Evolutionary conservation across 73 alveolate species (phyloP), one percentile per base, ranked within the genome.

Genomic region (Paramecium biaurelia): DNA sequence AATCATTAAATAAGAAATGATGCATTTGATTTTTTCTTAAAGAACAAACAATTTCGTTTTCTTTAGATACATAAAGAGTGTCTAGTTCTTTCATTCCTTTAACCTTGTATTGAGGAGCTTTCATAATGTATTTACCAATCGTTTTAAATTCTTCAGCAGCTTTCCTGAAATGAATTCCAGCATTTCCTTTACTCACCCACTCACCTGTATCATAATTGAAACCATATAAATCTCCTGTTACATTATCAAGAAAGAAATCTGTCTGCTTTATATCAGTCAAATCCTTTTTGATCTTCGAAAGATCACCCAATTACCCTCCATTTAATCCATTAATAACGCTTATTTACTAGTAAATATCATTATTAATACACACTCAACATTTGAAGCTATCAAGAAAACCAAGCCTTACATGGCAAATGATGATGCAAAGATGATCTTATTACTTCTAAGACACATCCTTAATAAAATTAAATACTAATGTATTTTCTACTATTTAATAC

Each of bases 171-270:
- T 98, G 99, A 70, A 98, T 74, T 30, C 99, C 99, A 58, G 95
- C 95, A 94, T 98, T 98, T 85, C 98, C 98, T 38, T 92, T 74
- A 23, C 99, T 98, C 11, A 93, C 93, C 99, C 99, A 98, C 58
- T 92, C 93, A 21, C 95, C 93, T 24, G 92, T 94, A 42, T 92
- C 97, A 38, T 89, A 84, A 35, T 94, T 89, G 88, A 95, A 98
- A 57, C 93, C 97, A 74, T 96, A 93, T 53, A 86, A 94, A 95
- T 98, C 99, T 12, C 99, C 99, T 86, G 98, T 96, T 28, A 95
- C 94, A 84, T 94, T 96, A 79, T 98, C 99, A 41, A 98, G 94
- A 92, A 96, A 98, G 37, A 94, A 96, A 58, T 96, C 95, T 74
- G 93, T 85, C 58, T 85, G 74, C 68, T 93, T 94, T 8, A 93